These are phyloP conservation scores for Linnemannia schmuckeri DNA, from an alignment of 192 early-diverging fungal genomes.

Conservation along the genomic window DNA sequence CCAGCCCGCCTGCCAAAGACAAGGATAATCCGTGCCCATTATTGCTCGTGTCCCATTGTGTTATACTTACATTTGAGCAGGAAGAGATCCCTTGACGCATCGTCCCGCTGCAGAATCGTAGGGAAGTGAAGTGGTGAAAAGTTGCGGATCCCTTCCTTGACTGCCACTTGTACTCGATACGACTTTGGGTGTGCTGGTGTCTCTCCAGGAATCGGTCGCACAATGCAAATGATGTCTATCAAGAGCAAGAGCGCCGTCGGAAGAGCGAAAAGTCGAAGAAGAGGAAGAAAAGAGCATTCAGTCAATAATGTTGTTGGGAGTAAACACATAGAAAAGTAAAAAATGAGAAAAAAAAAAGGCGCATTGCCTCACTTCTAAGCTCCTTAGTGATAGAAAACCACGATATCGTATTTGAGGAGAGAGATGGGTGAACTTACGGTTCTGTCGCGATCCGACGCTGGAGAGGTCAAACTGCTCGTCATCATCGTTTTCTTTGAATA, in stretches of 20 bases:
- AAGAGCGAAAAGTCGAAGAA: too few species aligned
- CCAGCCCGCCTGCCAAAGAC: background rate
- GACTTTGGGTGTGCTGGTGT: conserved; percentile 5
- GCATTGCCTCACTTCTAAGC: background rate
- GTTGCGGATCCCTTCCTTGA: conserved; percentile 71
- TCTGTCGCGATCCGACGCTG: conserved; percentile 48
- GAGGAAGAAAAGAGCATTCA: background rate
- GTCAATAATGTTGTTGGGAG: background rate
- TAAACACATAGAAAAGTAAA: background rate
- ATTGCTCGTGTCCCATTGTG: too few species aligned
- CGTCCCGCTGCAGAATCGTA: conserved; percentile 64
- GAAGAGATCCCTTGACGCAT: conserved; percentile 73
- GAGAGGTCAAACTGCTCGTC: conserved; percentile 43
- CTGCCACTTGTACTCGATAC: conserved; percentile 59
- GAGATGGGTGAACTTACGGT: conserved; percentile 32
- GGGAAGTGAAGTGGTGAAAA: conserved; percentile 74
- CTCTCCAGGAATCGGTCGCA: conserved; percentile 26
- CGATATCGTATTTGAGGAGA: background rate
- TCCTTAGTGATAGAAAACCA: background rate
- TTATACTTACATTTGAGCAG: conserved; percentile 67
- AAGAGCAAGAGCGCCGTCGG: background rate
- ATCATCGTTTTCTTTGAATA: conserved; percentile 49
- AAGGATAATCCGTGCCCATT: too few species aligned
- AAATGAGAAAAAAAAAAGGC: background rate
- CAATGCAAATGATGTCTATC: conserved; percentile 48